A percentile compares a stretch with the other conserved stretches of the same genome.
Conservation (phyloP, 192 early-diverging fungal species). For the Gamsiella multidivaricata region DNA sequence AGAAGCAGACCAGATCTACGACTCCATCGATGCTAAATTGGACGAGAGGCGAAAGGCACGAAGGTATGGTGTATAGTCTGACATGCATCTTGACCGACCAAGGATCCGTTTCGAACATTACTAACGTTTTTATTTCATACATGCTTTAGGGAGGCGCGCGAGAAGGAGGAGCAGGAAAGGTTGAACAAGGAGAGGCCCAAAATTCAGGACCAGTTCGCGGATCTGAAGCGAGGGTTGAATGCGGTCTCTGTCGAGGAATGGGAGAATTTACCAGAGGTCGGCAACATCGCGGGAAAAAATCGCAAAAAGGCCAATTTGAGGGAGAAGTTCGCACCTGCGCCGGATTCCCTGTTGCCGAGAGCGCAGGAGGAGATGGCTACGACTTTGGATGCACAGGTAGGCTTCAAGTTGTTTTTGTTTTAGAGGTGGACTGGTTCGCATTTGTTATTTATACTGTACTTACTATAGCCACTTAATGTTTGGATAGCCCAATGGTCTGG, state of each 20-base stretch:
- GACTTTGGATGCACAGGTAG: conserved; percentile 71
- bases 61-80: no score
- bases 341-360: conserved; percentile 69
- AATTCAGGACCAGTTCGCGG: conserved; percentile 91
- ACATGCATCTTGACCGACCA: not conserved
- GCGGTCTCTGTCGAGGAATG: conserved; percentile 88
- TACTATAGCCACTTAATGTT: not conserved
- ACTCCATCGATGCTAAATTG: conserved; percentile 89
- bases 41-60: conserved; percentile 83
- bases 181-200: conserved; percentile 77
- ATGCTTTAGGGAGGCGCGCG: conserved; percentile 70
- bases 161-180: conserved; percentile 74
- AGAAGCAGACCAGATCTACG: conserved; percentile 95
- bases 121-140: not conserved
- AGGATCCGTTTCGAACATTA: not conserved
- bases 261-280: conserved; percentile 81
- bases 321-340: conserved; percentile 69
- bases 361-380: conserved; percentile 66
- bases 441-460: not conserved
- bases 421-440: not conserved
- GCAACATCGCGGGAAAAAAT: conserved; percentile 86
- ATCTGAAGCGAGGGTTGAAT: conserved; percentile 87
- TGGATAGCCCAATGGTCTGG: conserved; percentile 64
- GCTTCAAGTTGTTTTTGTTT: not conserved
- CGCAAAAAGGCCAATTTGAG: conserved; percentile 69